A percentile compares a stretch with the other conserved stretches of the same genome.
phyloP scores from a whole-genome alignment of 2,329 filamentous ascomycete genomes.

The Knufia petricola region DNA sequence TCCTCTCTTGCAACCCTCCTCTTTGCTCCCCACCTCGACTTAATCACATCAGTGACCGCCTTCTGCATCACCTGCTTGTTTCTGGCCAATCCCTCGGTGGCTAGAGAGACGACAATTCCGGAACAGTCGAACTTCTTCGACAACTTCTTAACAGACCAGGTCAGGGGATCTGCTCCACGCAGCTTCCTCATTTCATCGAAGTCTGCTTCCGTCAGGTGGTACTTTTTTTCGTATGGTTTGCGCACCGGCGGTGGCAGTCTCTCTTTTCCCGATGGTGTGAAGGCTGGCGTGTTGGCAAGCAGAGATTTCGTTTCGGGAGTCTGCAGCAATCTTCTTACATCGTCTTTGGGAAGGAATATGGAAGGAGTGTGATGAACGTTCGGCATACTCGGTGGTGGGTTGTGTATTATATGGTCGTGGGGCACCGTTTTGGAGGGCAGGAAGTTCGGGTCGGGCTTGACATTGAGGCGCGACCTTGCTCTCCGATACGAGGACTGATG shows the following conservation, averaged over 20 bases:
- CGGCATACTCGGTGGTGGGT: conserved; percentile 55
- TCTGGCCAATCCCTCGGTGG: conserved; percentile 42
- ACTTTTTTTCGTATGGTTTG: conserved; percentile 46
- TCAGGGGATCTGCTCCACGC: conserved; percentile 44
- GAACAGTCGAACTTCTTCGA: conserved; percentile 56
- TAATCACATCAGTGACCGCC: conserved; percentile 43
- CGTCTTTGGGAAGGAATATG: conserved; percentile 53
- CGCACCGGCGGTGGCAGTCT: conserved; percentile 43
- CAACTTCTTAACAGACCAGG: conserved; percentile 50
- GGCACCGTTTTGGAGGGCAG: conserved; percentile 29
- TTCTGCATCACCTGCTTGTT: conserved; percentile 40
- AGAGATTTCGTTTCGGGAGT: conserved; percentile 21
- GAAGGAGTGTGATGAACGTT: conserved; percentile 55
- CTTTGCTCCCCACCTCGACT: conserved; percentile 51
- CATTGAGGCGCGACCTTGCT: conserved; percentile 41
- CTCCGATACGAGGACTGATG: conserved; percentile 43
- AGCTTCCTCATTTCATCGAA: conserved; percentile 51
- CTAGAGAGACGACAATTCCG: conserved; percentile 52
- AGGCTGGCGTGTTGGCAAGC: conserved; percentile 23
- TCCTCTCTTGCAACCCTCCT: conserved; percentile 53
- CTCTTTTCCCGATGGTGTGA: conserved; percentile 19
- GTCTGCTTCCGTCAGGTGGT: conserved; percentile 49
- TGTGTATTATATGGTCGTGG: conserved; percentile 53
- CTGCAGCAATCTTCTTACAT: conserved; percentile 42
- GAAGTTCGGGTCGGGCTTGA: conserved; percentile 46